Conservation (phyloP, 306 rosid genomes). For the Lagenaria siceraria region DNA sequence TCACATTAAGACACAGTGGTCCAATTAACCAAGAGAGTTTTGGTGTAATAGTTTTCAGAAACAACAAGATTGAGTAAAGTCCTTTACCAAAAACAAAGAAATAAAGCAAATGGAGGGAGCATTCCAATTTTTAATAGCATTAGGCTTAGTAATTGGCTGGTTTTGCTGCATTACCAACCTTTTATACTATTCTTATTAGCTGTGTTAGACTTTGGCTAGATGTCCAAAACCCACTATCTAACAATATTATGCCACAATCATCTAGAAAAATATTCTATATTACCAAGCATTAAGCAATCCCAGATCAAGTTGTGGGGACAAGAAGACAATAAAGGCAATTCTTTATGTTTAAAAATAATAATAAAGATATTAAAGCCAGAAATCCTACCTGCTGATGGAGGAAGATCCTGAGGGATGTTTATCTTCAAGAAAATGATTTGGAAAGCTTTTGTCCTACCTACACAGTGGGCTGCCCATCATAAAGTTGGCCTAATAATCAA, state of each 20-base stretch:
- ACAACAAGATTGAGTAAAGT: not conserved
- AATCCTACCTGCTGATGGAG: constrained; percentile 8
- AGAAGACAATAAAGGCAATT: not conserved
- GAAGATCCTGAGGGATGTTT: not conserved
- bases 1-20: not conserved
- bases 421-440: constrained; percentile 6
- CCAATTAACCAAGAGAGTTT: not conserved
- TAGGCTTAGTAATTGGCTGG: not conserved
- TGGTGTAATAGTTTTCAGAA: constrained; percentile 1
- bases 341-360: not conserved
- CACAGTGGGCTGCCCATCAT: not conserved
- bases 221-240: not conserved
- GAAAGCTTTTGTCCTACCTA: not conserved
- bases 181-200: not conserved
- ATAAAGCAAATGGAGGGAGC: not conserved
- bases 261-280: not conserved
- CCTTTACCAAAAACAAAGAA: not conserved
- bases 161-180: not conserved
- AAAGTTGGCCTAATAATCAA: not conserved
- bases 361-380: not conserved
- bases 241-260: not conserved
- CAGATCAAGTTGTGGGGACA: not conserved
- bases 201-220: not conserved
- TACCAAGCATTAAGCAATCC: not conserved
- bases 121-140: not conserved